Evolutionary conservation across 257 asterid species (phyloP), one percentile per base, ranked within the genome.

Genomic region (Fraxinus anomala): DNA sequence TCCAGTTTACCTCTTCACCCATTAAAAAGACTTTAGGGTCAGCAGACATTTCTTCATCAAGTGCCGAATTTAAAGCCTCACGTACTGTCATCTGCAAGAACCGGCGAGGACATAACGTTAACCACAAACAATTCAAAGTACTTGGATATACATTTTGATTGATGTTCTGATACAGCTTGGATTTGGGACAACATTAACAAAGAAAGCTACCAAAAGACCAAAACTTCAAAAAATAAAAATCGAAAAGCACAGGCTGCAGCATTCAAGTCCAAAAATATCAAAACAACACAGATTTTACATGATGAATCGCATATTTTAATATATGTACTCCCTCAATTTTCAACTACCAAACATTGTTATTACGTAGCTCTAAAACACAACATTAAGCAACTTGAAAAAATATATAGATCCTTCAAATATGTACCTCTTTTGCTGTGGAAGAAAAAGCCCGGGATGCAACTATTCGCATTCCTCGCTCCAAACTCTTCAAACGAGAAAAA

Each of bases 381-480:
- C 54, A 24, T 28, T 66, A 16, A 74, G 5, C 51, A 2, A 11
- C n/a, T 26, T 6, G 16, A 68, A 30, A 24, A 9, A 12, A 36
- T 14, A 49, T 5, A 19, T 17, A 56, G 73, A 24, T 67, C 11
- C 19, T 0, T 24, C 5, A 5, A 23, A 12, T 24, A 3, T 59
- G 30, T 24, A 89, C 95, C 94, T 91, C 87, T 70, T 89, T 91
- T 44, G 83, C 84, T 28, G 92, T 67, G 76, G 96, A 92, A 85
- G 97, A 89, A 85, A 85, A 89, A 14, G 89, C 74, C 84, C 96
- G 84, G 34, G 92, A 83, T 51, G 89, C 94, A 84, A 82, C 77
- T 34, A 70, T 83, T 78, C 91, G 88, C 80, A 88, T 78, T 69
- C 92, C 89, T 39, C 82, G 85, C 87, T 87, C 87, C 80, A 85